Evolutionary conservation across 257 asterid genomes (phyloP).

Genomic region (Gentiana straminea): DNA sequence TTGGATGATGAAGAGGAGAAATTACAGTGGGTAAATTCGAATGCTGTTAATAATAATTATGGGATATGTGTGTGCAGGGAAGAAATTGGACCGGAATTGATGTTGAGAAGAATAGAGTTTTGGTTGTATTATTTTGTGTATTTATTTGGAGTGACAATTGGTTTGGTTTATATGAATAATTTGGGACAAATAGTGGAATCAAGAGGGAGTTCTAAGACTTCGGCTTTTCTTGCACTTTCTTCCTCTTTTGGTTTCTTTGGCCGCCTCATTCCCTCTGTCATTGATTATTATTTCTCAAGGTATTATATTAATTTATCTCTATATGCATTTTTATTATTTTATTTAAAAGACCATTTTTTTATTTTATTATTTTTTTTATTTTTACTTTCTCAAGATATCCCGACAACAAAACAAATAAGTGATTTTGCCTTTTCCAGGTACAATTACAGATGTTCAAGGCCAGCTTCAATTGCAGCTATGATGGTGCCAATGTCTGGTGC

Average conservation of each 20-base stretch:
- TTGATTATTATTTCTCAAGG: constrained; percentile 43
- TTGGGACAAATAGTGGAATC: constrained; percentile 71
- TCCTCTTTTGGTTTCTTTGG: constrained; percentile 70
- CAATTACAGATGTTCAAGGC: constrained; percentile 34
- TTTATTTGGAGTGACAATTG: constrained; percentile 63
- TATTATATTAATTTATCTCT: constrained; percentile 1
- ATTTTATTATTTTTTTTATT: not conserved
- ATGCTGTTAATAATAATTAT: not conserved
- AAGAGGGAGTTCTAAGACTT: constrained; percentile 37
- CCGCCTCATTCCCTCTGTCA: constrained; percentile 56
- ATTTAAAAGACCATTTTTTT: not conserved
- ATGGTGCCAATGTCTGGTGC: constrained; percentile 74
- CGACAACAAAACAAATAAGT: too few species aligned
- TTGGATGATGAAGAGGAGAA: constrained; percentile 10
- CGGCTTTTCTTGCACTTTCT: constrained; percentile 48
- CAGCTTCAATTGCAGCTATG: constrained; percentile 46
- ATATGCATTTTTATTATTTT: not conserved
- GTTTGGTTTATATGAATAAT: constrained; percentile 61
- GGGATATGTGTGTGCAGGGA: constrained; percentile 16
- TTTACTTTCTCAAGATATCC: not conserved
- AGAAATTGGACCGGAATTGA: constrained; percentile 37
- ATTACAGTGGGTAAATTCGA: not conserved
- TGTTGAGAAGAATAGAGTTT: constrained; percentile 47
- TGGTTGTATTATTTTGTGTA: constrained; percentile 63
- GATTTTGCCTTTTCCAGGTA: constrained; percentile 19